Base-by-base conservation (phyloP, 116 monocot species). In the Cymodocea nodosa region DNA sequence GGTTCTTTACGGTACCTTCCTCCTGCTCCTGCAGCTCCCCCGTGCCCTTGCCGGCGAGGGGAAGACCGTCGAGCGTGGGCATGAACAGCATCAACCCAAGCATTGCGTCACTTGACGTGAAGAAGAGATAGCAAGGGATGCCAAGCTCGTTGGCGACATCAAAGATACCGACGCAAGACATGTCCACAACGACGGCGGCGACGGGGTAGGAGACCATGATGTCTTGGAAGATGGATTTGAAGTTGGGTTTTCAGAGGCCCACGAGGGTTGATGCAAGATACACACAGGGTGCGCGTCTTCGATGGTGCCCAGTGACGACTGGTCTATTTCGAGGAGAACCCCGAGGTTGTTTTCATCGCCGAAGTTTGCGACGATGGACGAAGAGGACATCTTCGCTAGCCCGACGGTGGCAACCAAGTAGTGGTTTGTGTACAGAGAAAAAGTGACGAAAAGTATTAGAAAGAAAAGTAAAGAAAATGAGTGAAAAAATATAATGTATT, bases 61-160 rank as follows among this genome's bases (percentile, higher is more conserved):
- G 22, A 16, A 49, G 22, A 6, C 15, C 23, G 57, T 74, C 44
- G 34, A 82, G 52, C 8, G 64, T 70, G 9, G 75, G 73, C 52
- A 74, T 35, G 52, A 73, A 57, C 11, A 85, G 63, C 25, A 73
- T 64, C 30, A 81, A 34, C 18, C 68, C 64, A 50, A 76, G 70
- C 56, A 52, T 35, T 25, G 70, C 64, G 3, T 70, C 81, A 36
- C 35, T 20, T 18, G 67, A 62, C 15, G 78, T 72, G 78, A 67
- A 78, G 72, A 73, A 85, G 14, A 81, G n/a, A 67, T 85, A 85
- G 12, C 66, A 3, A 1, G 75, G 70, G 63, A 85, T 39, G 23
- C 65, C 71, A 64, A 86, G 71, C 30, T 86, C 86, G 50, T 59
- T 35, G 2, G 76, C 79, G 24, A 80, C 62, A 35, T 86, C 83